Percentiles rank a stretch among this genome's conserved stretches.
These are phyloP conservation scores for Penicillium sp. DNA, from an alignment of 2,329 filamentous ascomycete species.

Conservation along the genomic window DNA sequence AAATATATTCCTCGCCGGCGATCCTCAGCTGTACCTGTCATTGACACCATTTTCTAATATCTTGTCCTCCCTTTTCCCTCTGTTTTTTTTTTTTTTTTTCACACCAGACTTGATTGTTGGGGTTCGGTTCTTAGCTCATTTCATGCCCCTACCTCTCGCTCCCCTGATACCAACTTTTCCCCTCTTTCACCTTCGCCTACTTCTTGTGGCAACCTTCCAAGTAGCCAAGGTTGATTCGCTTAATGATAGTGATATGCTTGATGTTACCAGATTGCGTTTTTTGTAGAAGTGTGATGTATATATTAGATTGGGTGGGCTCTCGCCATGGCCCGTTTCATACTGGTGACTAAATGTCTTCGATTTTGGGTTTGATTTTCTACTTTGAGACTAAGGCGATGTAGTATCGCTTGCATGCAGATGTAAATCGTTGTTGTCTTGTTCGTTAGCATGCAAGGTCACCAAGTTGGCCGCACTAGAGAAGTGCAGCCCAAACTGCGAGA, in stretches of 20 bases:
- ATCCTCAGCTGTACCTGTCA: conserved; percentile 16
- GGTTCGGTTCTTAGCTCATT: not conserved
- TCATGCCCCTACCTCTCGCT: not conserved
- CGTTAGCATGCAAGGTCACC: too few relatives aligned
- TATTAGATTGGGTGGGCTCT: not conserved
- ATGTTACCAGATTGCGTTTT: not conserved
- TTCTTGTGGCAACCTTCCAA: not conserved
- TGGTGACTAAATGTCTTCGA: too few relatives aligned
- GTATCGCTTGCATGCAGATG: too few relatives aligned
- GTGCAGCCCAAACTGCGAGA: too few relatives aligned
- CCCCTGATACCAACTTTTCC: conserved; percentile 14
- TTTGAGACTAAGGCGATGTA: too few relatives aligned
- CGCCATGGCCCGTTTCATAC: not conserved
- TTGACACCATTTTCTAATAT: conserved; percentile 21
- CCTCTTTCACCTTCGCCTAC: conserved; percentile 7
- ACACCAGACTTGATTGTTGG: conserved; percentile 7
- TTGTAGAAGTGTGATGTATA: not conserved
- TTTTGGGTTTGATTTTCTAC: too few relatives aligned
- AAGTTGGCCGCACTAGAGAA: too few relatives aligned
- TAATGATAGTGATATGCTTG: conserved; percentile 13
- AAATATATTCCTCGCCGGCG: conserved; percentile 27
- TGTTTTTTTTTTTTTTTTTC: not conserved
- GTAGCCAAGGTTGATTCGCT: conserved; percentile 19
- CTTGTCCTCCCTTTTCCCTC: conserved; percentile 2
- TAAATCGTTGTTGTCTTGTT: too few relatives aligned